Conservation (phyloP, 192 early-diverging fungal species). For the Coemansia sp. region DNA sequence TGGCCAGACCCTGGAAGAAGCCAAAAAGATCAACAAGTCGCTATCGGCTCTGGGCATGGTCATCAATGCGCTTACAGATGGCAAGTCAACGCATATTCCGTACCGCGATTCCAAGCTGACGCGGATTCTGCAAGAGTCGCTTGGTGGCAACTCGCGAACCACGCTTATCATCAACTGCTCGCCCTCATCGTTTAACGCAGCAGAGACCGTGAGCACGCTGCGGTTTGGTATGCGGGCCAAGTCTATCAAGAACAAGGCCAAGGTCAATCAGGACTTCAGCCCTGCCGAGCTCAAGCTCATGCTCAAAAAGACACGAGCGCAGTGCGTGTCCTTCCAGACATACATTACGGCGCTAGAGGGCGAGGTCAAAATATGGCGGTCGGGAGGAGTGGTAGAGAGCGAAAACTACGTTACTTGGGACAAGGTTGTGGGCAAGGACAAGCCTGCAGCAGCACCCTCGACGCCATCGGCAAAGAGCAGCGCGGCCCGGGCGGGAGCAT, state of each 20-base stretch:
- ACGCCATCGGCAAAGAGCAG: constrained; percentile 25
- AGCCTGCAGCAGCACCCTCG: constrained; percentile 20
- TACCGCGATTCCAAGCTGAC: constrained; percentile 99
- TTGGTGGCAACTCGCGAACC: constrained; percentile 99
- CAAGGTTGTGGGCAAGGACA: constrained; percentile 29
- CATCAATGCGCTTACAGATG: constrained; percentile 97
- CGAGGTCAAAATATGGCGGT: constrained; percentile 88
- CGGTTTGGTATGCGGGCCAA: constrained; percentile 99
- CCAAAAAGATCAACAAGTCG: constrained; percentile 99
- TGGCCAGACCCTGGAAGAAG: constrained; percentile 98
- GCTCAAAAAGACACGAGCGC: constrained; percentile 84
- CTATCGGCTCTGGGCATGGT: constrained; percentile 98
- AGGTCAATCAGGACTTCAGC: constrained; percentile 95
- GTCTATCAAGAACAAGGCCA: constrained; percentile 99
- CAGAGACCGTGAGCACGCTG: constrained; percentile 90
- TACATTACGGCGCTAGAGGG: constrained; percentile 84
- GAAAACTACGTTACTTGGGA: constrained; percentile 57
- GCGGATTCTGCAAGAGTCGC: constrained; percentile 97
- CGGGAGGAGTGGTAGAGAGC: constrained; percentile 66
- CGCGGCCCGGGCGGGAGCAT: constrained; percentile 21
- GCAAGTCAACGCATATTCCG: constrained; percentile 97
- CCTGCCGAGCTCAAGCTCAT: constrained; percentile 92
- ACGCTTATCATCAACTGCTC: constrained; percentile 99
- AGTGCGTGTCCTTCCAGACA: constrained; percentile 75
- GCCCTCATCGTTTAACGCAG: constrained; percentile 95